These are phyloP conservation scores for Aspergillus sp. DNA, from an alignment of 2,329 filamentous ascomycete species.

Conservation along the genomic window DNA sequence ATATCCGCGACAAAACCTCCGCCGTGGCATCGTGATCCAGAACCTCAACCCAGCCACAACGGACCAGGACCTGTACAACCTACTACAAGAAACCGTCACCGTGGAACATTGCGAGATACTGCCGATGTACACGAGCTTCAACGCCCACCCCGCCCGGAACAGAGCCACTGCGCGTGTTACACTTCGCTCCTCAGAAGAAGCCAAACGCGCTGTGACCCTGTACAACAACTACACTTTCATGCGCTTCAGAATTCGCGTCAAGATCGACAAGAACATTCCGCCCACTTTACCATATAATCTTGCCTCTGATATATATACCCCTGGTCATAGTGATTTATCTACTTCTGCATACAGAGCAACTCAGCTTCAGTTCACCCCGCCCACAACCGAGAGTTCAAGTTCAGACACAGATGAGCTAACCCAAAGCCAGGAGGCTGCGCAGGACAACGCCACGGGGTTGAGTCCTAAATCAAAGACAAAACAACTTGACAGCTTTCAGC, in stretches of 20 bases:
- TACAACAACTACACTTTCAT: slow-evolving; percentile 37
- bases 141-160: slow-evolving; percentile 21
- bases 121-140: slow-evolving; percentile 3
- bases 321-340: not conserved
- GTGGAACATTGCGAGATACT: slow-evolving; percentile 36
- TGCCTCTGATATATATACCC: not conserved
- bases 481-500: slow-evolving; percentile 22
- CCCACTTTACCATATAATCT: slow-evolving; percentile 6
- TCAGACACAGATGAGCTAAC: slow-evolving; percentile 4
- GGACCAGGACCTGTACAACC: slow-evolving; percentile 25
- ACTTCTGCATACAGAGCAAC: not conserved
- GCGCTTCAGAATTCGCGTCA: slow-evolving; percentile 34
- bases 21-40: slow-evolving; percentile 27
- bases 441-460: not conserved
- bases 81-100: slow-evolving; percentile 30
- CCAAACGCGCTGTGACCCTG: slow-evolving; percentile 32
- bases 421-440: not conserved
- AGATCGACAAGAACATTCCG: slow-evolving; percentile 28
- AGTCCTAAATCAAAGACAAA: not conserved
- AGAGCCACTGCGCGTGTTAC: slow-evolving; percentile 30
- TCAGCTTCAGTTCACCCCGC: slow-evolving; percentile 4
- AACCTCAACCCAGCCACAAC: slow-evolving; percentile 33
- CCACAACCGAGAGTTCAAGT: not conserved
- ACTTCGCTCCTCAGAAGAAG: slow-evolving; percentile 36
- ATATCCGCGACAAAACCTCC: slow-evolving; percentile 9